These are phyloP conservation scores for Hymenochaete sp. DNA, from an alignment of 1,284 basidiomycete genomes.

Conservation along the genomic window DNA sequence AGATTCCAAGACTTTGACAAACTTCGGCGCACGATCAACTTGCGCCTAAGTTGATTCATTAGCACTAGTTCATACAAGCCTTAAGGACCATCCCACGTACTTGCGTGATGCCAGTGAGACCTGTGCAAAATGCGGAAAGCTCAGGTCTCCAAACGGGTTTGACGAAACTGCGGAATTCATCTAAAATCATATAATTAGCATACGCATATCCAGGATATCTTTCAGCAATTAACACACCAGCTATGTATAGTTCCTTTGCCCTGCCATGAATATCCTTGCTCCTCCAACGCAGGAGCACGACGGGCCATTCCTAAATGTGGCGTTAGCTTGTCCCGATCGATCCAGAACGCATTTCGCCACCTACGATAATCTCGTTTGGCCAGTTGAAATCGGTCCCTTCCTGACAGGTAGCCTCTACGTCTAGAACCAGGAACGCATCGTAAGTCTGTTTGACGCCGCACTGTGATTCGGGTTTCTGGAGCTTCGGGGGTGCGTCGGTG, in stretches of 20 bases:
- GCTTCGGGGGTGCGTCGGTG: conserved; percentile 3
- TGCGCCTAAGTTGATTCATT: conserved; percentile 46
- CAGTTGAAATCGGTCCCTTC: conserved; percentile 58
- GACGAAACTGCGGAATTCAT: conserved; percentile 85
- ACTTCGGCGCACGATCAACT: conserved; percentile 72
- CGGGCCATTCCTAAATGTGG: conserved; percentile 68
- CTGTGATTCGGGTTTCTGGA: conserved; percentile 9
- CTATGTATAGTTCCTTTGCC: conserved; percentile 51
- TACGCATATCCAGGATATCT: not conserved
- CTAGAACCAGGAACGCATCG: conserved; percentile 69
- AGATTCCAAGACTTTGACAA: conserved; percentile 56
- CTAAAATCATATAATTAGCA: conserved; percentile 29
- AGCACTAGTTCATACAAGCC: not conserved
- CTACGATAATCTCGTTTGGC: conserved; percentile 90
- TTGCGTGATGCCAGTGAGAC: conserved; percentile 89
- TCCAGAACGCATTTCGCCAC: conserved; percentile 25
- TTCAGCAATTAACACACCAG: conserved; percentile 3
- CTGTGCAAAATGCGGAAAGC: conserved; percentile 77
- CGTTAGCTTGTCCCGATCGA: conserved; percentile 8
- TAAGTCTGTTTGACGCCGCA: conserved; percentile 42
- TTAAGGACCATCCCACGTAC: conserved; percentile 31
- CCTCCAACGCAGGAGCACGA: conserved; percentile 80
- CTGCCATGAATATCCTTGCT: conserved; percentile 45
- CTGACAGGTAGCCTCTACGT: conserved; percentile 88
- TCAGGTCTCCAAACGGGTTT: conserved; percentile 79